These are phyloP conservation scores for Diaporthe longicolla DNA, from an alignment of 2,329 filamentous ascomycete genomes.

Conservation along the genomic window DNA sequence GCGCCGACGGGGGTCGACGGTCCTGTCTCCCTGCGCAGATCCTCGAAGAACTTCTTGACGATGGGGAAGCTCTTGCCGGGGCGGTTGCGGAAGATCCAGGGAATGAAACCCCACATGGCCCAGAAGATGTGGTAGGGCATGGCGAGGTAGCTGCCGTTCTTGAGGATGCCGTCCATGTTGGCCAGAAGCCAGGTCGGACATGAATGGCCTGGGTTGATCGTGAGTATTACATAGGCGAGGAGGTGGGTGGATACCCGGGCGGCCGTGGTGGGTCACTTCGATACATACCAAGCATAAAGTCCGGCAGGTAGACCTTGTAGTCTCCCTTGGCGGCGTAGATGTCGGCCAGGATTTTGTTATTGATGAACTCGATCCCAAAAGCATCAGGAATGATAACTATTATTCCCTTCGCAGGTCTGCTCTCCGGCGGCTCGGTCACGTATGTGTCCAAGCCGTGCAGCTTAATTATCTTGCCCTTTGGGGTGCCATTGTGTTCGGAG, in stretches of 20 bases:
- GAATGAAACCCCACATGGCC: constrained; percentile 48
- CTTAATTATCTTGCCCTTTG: constrained; percentile 59
- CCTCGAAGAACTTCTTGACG: constrained; percentile 55
- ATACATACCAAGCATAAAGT: constrained; percentile 63
- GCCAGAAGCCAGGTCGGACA: constrained; percentile 52
- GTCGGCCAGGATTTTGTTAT: constrained; percentile 67
- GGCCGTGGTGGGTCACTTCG: neutral
- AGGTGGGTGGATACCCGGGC: neutral
- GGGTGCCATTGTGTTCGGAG: constrained; percentile 58
- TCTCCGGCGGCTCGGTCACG: constrained; percentile 55
- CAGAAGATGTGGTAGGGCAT: constrained; percentile 51
- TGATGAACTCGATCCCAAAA: constrained; percentile 69
- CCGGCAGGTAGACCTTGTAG: constrained; percentile 67
- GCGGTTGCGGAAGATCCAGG: constrained; percentile 52
- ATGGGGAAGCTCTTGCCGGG: constrained; percentile 51
- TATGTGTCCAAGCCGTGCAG: constrained; percentile 66
- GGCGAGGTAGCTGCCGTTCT: constrained; percentile 45
- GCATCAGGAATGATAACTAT: constrained; percentile 69
- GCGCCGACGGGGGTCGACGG: constrained; percentile 59
- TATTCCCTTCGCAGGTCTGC: constrained; percentile 58
- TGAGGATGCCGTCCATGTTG: constrained; percentile 47
- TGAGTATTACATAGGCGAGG: neutral
- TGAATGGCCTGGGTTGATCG: constrained; percentile 46
- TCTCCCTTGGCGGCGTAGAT: constrained; percentile 64
- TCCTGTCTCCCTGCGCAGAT: constrained; percentile 53